These are phyloP conservation scores for Schizochytrium sp. DNA, from an alignment of 108 stramenopile species.

Conservation along the genomic window DNA sequence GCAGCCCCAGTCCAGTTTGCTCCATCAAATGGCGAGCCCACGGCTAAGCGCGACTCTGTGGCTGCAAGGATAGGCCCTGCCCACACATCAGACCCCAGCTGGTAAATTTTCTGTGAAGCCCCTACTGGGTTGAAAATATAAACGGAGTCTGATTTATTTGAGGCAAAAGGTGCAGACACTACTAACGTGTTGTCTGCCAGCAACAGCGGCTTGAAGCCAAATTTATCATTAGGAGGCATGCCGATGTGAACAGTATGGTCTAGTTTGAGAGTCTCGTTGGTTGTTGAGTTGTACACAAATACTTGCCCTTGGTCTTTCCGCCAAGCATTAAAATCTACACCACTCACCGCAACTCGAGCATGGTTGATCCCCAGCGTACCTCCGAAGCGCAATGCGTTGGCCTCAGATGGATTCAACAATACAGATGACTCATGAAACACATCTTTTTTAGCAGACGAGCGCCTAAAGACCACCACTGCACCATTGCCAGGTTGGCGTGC, in stretches of 20 bases:
- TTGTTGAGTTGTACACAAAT: background rate
- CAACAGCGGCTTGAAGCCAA: conserved; percentile 25
- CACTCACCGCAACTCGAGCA: background rate
- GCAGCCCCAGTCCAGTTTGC: conserved; percentile 21
- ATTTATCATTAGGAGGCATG: background rate
- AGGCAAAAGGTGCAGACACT: background rate
- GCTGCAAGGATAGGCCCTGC: background rate
- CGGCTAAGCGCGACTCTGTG: background rate
- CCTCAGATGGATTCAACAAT: background rate
- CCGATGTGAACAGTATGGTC: background rate
- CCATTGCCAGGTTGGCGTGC: conserved; percentile 21
- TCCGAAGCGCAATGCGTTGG: background rate
- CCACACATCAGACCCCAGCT: conserved; percentile 3
- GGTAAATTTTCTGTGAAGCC: background rate
- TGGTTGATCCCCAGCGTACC: background rate
- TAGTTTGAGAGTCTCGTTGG: background rate
- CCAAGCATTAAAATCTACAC: conserved; percentile 7
- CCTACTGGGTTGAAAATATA: background rate
- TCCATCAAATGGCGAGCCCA: conserved; percentile 15
- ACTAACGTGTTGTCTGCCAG: background rate
- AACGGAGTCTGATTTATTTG: background rate
- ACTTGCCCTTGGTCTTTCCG: conserved; percentile 25
- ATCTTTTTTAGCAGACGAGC: background rate
- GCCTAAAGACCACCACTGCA: background rate
- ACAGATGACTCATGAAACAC: background rate